These are phyloP conservation scores for Fibroporia radiculosa DNA, from an alignment of 768 basidiomycete species.

Conservation along the genomic window DNA sequence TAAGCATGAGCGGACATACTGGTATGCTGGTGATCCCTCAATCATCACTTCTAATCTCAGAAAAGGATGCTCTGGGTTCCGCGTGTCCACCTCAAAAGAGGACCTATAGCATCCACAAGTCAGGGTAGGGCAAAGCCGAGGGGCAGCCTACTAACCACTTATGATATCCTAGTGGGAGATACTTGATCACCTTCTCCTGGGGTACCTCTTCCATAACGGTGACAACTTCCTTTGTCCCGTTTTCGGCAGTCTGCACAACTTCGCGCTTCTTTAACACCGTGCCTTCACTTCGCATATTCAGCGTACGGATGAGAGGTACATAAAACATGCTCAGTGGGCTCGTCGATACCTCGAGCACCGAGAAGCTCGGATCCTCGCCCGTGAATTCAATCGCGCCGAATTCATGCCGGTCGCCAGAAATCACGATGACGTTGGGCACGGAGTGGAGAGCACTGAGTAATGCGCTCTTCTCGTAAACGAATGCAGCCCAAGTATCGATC, in stretches of 20 bases:
- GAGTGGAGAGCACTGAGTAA: slow-evolving; percentile 52
- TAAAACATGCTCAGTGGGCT: slow-evolving; percentile 66
- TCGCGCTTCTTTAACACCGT: slow-evolving; percentile 30
- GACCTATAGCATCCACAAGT: slow-evolving; percentile 35
- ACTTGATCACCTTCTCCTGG: slow-evolving; percentile 46
- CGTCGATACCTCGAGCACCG: slow-evolving; percentile 59
- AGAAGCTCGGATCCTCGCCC: slow-evolving; percentile 28
- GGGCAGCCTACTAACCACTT: slow-evolving; percentile 43
- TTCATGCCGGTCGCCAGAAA: slow-evolving; percentile 75
- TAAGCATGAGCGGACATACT: slow-evolving; percentile 27
- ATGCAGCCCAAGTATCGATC: slow-evolving; percentile 66
- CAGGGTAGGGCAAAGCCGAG: no score
- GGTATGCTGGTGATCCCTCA: slow-evolving; percentile 46
- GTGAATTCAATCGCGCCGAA: slow-evolving; percentile 66
- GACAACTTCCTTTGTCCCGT: slow-evolving; percentile 15
- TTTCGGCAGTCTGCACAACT: slow-evolving; percentile 17
- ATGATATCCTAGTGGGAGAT: slow-evolving; percentile 55
- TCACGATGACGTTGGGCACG: slow-evolving; percentile 62
- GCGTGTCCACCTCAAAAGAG: slow-evolving; percentile 62
- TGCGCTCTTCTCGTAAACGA: slow-evolving; percentile 46
- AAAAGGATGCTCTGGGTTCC: slow-evolving; percentile 39
- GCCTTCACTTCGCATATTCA: slow-evolving; percentile 36
- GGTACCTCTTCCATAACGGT: slow-evolving; percentile 35
- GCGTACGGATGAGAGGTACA: slow-evolving; percentile 50
- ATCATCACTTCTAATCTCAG: slow-evolving; percentile 52